Evolutionary conservation across 2,329 filamentous ascomycete species (phyloP), one percentile per base, ranked within the genome.

Genomic region (Phaeosphaeria sp.): DNA sequence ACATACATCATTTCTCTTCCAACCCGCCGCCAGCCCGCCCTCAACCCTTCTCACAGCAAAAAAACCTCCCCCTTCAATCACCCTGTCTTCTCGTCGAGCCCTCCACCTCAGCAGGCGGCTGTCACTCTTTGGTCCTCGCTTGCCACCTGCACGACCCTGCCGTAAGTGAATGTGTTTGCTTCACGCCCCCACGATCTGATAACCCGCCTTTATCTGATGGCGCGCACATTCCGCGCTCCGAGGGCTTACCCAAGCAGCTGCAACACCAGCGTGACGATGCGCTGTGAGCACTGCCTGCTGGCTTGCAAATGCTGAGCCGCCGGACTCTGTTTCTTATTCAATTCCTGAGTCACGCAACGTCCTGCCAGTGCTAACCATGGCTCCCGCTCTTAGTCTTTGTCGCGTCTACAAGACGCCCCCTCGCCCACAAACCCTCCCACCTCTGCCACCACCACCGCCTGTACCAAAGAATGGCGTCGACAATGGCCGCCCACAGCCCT

Each of bases 401-500:
- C 56, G 53, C 60, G 49, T 49, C 49, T 21, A 18, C 46, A 40
- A 33, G 13, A 45, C 21, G 44, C 22, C 44, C 22, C 44, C 17
- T 56, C 53, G 21, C 51, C 53, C 50, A 45, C 56, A 24, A 22
- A 25, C 22, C 44, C 21, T 25, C 44, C 44, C 44, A 24, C 44
- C 6, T 24, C 44, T 11, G 6, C 44, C 22, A 15, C 44, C 21
- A 46, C 44, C 44, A 46, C 22, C 21, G 18, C 40, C 40, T 18
- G 18, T 9, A 17, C 44, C 62, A 59, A 55, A 56, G 56, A 57
- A 69, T 72, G 67, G 59, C 71, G 42, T 53, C 64, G n/a, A 58
- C 67, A 48, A 67, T 66, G 63, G 55, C 51, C 30, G 51, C 62
- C 56, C 65, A 68, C 51, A 71, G 64, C 56, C 44, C 44, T 2